Percentiles rank a stretch among this genome's conserved stretches.
Evolutionary conservation across 1,139 yeast genomes (phyloP).

Genomic region (Magnusiomyces paraingens): DNA sequence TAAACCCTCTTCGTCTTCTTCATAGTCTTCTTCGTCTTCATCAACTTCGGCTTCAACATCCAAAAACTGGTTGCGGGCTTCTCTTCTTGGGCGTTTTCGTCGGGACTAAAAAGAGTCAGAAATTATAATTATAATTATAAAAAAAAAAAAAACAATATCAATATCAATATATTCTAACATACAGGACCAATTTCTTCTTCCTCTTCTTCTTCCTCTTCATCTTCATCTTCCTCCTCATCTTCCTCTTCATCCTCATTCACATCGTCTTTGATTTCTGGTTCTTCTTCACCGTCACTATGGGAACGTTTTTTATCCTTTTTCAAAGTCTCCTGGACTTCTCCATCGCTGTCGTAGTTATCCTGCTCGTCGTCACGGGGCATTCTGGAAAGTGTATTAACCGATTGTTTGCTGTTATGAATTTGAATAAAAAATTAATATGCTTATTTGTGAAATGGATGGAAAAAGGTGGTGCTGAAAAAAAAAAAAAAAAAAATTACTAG

Average conservation of each 20-base stretch:
- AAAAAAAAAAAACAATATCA: conserved; percentile 24
- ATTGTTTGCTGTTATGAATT: background rate
- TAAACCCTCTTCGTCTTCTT: conserved; percentile 87
- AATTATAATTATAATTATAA: conserved; percentile 49
- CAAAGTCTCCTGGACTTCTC: conserved; percentile 5
- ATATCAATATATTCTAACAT: conserved; percentile 18
- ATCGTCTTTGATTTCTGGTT: conserved; percentile 28
- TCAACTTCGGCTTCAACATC: conserved; percentile 99
- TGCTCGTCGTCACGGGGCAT: conserved; percentile 7
- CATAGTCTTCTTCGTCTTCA: conserved; percentile 93
- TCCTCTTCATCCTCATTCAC: conserved; percentile 27
- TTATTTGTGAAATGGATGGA: background rate
- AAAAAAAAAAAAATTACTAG: background rate
- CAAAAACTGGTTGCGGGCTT: conserved; percentile 79
- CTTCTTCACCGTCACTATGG: conserved; percentile 24
- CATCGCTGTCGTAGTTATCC: conserved; percentile 9
- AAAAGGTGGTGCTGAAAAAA: background rate
- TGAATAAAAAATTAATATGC: background rate
- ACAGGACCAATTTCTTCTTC: conserved; percentile 23
- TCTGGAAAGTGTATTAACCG: background rate
- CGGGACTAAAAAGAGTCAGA: conserved; percentile 47
- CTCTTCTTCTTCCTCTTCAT: conserved; percentile 26
- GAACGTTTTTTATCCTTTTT: conserved; percentile 21
- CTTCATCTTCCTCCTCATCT: conserved; percentile 25
- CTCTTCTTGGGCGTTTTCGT: conserved; percentile 59